phyloP scores from a whole-genome alignment of 2,329 filamentous ascomycete genomes.

The Clonostachys byssicola region DNA sequence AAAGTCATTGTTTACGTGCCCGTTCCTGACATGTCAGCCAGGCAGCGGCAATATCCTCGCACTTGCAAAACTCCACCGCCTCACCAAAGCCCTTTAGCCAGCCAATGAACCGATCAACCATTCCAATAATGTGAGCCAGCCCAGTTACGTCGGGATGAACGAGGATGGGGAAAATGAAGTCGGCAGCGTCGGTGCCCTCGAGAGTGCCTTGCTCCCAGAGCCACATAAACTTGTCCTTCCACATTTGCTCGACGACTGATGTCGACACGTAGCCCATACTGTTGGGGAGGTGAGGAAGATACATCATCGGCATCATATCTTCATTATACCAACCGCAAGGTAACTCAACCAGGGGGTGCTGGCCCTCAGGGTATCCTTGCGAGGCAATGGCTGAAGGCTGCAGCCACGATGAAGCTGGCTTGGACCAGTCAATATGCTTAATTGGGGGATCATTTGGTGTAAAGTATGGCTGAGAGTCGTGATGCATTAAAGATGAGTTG shows the following conservation, averaged over 20 bases:
- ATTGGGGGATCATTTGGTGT: slow-evolving; percentile 32
- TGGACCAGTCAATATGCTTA: slow-evolving; percentile 25
- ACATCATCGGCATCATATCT: slow-evolving; percentile 43
- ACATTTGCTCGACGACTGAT: slow-evolving; percentile 53
- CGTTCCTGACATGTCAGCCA: slow-evolving; percentile 19
- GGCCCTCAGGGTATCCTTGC: slow-evolving; percentile 4
- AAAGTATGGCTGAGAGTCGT: slow-evolving; percentile 40
- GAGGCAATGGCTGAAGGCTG: slow-evolving; percentile 25
- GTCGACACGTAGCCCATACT: slow-evolving; percentile 55
- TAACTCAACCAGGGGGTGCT: slow-evolving; percentile 31
- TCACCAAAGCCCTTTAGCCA: slow-evolving; percentile 42
- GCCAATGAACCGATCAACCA: slow-evolving; percentile 37
- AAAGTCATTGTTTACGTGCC: neutral
- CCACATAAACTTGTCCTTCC: slow-evolving; percentile 56
- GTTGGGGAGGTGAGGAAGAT: slow-evolving; percentile 39
- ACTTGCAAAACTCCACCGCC: slow-evolving; percentile 37
- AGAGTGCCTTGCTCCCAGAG: slow-evolving; percentile 32
- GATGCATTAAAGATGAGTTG: slow-evolving; percentile 35
- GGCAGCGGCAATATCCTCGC: slow-evolving; percentile 32
- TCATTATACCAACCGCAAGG: slow-evolving; percentile 45
- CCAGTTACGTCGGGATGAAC: slow-evolving; percentile 56
- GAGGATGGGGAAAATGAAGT: slow-evolving; percentile 44
- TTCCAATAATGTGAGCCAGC: slow-evolving; percentile 55
- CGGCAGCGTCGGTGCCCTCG: slow-evolving; percentile 18
- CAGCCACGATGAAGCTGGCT: slow-evolving; percentile 36